Base-by-base conservation (phyloP, 1,284 basidiomycete genomes). In the Irpex rosettiformis region DNA sequence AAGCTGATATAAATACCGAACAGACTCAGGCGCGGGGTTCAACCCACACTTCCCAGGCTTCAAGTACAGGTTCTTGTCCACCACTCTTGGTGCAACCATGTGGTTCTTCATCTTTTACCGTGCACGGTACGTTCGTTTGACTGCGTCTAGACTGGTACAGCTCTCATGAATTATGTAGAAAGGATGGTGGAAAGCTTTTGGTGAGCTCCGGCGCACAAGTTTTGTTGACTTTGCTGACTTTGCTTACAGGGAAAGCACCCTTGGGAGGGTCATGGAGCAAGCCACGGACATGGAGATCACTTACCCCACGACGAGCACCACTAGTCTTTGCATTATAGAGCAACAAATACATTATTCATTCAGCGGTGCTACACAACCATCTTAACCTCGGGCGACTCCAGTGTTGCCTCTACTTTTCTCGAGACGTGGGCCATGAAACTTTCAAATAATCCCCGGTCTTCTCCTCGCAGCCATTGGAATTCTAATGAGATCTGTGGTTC, bases 31-130 rank as follows among this genome's bases (percentile, higher is more conserved):
- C 67, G 75, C 84, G 76, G 93, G 91, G 67, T 95, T 94, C 69
- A 79, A 93, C 73, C 93, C 93, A 43, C 92, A 93, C 72, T 79
- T 93, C 42, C 91, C 93, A 43, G 86, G 89, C 22, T 79, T 86
- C 67, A 83, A 81, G 69, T 85, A 94, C 75, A 85, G 83, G 62
- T 84, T 93, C 71, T 80, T 95, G 33, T 84, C 90, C 43, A 95
- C 94, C 75, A 84, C 85, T 55, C 79, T 96, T 58, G 94, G 94
- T 59, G 94, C 93, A 40, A 85, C 87, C 45, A 96, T 96, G 94
- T 96, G 93, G 93, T 96, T 96, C 85, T 97, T 95, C 81, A 92
- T 96, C 73, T 96, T 96, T 79, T 96, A 96, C 77, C 86, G 93
- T 61, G 88, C 91, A 64, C 81, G 93, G 93, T 95, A 69, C 72